These are phyloP conservation scores for Thinopyrum elongatum DNA, from an alignment of 176 grass and related monocot genomes.

Conservation along the genomic window DNA sequence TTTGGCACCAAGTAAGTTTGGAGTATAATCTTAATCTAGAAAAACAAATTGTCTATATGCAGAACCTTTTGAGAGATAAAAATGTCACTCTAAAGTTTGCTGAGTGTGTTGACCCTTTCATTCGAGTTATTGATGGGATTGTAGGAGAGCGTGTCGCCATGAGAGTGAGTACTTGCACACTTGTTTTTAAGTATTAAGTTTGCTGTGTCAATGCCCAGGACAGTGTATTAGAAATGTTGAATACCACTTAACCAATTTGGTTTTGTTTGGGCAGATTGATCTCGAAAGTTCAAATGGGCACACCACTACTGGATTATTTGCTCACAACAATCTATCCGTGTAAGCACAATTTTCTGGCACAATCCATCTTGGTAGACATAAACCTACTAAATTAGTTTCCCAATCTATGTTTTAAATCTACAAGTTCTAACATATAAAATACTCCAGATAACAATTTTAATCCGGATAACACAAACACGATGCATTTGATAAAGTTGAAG, in stretches of 20 bases:
- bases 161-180: background rate
- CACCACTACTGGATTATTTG: conserved; percentile 33
- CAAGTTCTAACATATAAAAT: background rate
- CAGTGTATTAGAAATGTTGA: background rate
- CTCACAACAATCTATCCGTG: conserved; percentile 39
- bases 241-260: background rate
- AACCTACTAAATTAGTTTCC: background rate
- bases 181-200: background rate
- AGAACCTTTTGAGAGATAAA: conserved; percentile 74
- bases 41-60: background rate
- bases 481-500: background rate
- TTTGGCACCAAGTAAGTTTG: background rate
- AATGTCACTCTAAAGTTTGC: conserved; percentile 50
- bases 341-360: conserved; percentile 17
- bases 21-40: background rate
- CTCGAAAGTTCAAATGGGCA: conserved; percentile 33
- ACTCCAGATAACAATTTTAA: too few species aligned
- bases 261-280: conserved; percentile 21
- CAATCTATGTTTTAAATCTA: background rate
- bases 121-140: conserved; percentile 64
- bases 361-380: background rate
- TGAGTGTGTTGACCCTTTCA: conserved; percentile 52
- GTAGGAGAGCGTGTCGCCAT: conserved; percentile 64
- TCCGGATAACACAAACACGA: background rate
- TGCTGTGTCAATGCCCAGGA: background rate